A percentile compares a stretch with the other conserved stretches of the same genome.
phyloP scores from a whole-genome alignment of 2,329 filamentous ascomycete genomes.

The Calonectria crousiana region DNA sequence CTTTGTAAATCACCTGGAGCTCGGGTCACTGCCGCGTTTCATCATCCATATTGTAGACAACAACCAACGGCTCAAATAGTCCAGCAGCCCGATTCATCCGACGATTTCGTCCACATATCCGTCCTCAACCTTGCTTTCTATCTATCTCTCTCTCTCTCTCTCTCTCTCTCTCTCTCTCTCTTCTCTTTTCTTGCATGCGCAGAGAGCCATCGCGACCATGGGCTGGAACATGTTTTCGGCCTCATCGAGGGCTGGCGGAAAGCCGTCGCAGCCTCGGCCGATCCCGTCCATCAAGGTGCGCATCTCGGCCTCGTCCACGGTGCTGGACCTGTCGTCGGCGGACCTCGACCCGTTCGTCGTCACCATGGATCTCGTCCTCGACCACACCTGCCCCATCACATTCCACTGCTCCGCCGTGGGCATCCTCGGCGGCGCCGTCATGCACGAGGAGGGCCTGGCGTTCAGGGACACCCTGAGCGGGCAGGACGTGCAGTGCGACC shows the following conservation, averaged over 20 bases:
- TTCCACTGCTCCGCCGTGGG: not conserved
- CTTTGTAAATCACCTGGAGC: not conserved
- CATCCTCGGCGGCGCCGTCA: not conserved
- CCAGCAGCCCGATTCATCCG: not conserved
- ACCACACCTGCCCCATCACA: not conserved
- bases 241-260: not conserved
- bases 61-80: not conserved
- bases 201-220: not conserved
- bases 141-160: no score
- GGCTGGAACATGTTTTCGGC: not conserved
- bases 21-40: not conserved
- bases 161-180: no score
- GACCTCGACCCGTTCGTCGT: not conserved
- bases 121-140: not conserved
- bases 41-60: not conserved
- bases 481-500: not conserved
- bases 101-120: not conserved
- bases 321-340: not conserved
- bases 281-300: not conserved
- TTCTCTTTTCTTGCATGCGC: no score
- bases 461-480: not conserved
- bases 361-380: not conserved
- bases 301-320: not conserved
- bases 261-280: not conserved
- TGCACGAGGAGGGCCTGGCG: not conserved